phyloP scores from a whole-genome alignment of 2,329 filamentous ascomycete species.

The Ophiostoma quercus region DNA sequence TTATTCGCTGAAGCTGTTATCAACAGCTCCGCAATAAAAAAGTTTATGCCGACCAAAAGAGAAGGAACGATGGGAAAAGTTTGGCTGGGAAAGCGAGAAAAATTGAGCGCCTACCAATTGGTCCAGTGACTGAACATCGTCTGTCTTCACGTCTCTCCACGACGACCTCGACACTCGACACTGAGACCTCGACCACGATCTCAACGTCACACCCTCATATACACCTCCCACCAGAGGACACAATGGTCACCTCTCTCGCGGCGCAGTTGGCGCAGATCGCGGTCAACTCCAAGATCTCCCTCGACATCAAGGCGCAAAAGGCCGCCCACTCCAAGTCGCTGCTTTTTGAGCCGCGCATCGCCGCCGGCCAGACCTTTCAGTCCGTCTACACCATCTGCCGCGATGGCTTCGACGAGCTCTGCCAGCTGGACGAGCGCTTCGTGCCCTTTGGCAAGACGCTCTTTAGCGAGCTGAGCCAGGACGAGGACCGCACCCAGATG shows the following conservation, averaged over 20 bases:
- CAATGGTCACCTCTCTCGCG: slow-evolving; percentile 62
- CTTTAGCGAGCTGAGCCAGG: slow-evolving; percentile 90
- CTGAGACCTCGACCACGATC: not conserved
- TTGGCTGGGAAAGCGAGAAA: slow-evolving; percentile 12
- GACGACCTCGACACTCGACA: not conserved
- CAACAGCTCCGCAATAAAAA: slow-evolving; percentile 20
- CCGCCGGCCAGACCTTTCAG: slow-evolving; percentile 83
- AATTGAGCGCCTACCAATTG: slow-evolving; percentile 14
- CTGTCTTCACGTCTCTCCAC: not conserved
- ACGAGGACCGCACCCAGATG: slow-evolving; percentile 81
- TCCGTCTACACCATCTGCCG: slow-evolving; percentile 80
- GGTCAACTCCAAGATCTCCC: slow-evolving; percentile 78
- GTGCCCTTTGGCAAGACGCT: slow-evolving; percentile 66
- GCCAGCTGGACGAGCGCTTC: slow-evolving; percentile 78
- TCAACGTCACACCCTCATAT: not conserved
- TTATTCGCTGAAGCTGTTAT: slow-evolving; percentile 23
- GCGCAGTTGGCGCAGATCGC: slow-evolving; percentile 92
- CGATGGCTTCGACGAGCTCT: slow-evolving; percentile 88
- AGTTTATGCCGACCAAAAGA: slow-evolving; percentile 15
- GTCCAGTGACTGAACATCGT: slow-evolving; percentile 6
- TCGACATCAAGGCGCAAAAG: slow-evolving; percentile 91
- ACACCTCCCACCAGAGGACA: slow-evolving; percentile 6
- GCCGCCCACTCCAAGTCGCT: slow-evolving; percentile 88
- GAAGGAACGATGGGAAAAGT: slow-evolving; percentile 19
- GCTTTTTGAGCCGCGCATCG: slow-evolving; percentile 82